These are phyloP conservation scores for Phtheirospermum japonicum DNA, from an alignment of 257 asterid genomes.

Conservation along the genomic window DNA sequence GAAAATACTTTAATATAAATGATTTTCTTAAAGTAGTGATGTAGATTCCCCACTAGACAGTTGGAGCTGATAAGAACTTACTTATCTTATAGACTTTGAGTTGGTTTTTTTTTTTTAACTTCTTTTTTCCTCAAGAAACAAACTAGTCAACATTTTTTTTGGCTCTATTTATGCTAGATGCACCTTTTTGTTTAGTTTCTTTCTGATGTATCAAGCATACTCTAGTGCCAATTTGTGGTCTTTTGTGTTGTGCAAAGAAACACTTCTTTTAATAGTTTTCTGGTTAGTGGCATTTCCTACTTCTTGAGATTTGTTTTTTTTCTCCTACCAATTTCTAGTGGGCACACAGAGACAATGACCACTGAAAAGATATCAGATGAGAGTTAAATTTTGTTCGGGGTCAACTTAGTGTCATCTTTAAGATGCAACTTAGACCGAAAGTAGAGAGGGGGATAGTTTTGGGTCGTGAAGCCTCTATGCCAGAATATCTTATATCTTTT, in stretches of 20 bases:
- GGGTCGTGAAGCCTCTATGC: conserved; percentile 10
- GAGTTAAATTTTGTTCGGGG: neutral
- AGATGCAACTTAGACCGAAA: neutral
- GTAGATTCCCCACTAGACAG: neutral
- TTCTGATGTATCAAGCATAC: too few relatives aligned
- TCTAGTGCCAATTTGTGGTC: neutral
- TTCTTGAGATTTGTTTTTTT: too few relatives aligned
- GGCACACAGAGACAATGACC: neutral
- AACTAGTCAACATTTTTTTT: neutral
- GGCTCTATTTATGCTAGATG: too few relatives aligned
- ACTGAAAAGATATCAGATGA: neutral
- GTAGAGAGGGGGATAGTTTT: neutral
- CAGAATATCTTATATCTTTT: neutral
- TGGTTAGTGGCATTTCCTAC: too few relatives aligned
- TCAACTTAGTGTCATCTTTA: neutral
- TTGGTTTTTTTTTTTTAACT: neutral
- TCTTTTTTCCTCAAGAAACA: neutral
- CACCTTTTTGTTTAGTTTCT: too few relatives aligned
- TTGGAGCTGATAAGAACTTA: neutral
- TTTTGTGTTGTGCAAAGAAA: neutral
- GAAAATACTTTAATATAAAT: too few relatives aligned
- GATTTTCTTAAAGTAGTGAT: neutral
- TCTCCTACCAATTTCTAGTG: too few relatives aligned
- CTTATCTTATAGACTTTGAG: neutral
- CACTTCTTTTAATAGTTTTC: neutral